Evolutionary conservation across 2,329 filamentous ascomycete genomes (phyloP), one percentile per base, ranked within the genome.

Genomic region (Pseudocercospora eumusae): DNA sequence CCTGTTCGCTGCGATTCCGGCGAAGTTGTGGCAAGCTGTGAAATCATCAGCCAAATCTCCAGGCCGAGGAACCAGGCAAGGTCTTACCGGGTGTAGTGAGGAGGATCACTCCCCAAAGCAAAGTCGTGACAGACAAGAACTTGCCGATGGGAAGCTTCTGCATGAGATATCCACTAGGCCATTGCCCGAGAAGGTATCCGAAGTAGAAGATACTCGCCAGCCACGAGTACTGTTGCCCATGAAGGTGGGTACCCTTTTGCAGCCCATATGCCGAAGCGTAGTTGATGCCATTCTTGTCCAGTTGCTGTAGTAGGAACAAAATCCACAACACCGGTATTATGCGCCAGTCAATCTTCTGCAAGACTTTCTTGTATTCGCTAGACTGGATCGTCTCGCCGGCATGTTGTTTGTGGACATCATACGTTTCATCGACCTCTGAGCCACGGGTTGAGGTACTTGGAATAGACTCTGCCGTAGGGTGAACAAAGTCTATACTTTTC

Each of bases 151-250:
- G 80, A 0, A 81, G 69, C 42, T 78, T 75, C 61, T 82, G 80
- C 57, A 82, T 69, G 1, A 79, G 69, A 40, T 78, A 75, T 11
- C 79, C 79, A 0, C 76, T 75, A 0, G 80, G 80, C 56, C 75
- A 80, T 66, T 82, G 80, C 1, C 77, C 78, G 23, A 75, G 68
- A 1, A 82, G 74, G 63, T 82, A 81, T 13, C 80, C 80, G 64
- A 83, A 80, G 67, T 82, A 83, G 67, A 82, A 82, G 7, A 82
- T 81, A 1, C 75, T 78, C 7, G 75, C n/a, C 36, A 31, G n/a
- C 83, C 82, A 84, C 11, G 79, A 79, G 66, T 83, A 85, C 57
- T 84, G 75, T 61, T 83, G 76, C 10, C 79, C 79, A 7, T 75
- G 66, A 5, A 85, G 74, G 57, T 83, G 71, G 0, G 80, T 82